A percentile compares a stretch with the other conserved stretches of the same genome.
Evolutionary conservation across 164 flowering plant species (phyloP).

Genomic region (Liquidambar formosana): DNA sequence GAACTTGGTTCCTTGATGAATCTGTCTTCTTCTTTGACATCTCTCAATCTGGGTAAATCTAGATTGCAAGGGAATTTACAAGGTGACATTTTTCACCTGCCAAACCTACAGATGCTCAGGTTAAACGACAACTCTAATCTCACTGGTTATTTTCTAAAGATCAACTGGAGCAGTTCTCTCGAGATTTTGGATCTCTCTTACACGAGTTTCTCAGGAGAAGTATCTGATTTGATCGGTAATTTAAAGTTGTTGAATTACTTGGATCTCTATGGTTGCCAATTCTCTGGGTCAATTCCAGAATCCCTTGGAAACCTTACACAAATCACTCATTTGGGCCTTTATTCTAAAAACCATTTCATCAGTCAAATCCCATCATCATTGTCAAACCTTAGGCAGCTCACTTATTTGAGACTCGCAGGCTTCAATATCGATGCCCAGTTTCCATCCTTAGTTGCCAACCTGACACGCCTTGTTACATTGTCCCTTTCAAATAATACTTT

Average conservation of each 20-base stretch:
- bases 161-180: neutral
- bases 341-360: neutral
- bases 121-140: neutral
- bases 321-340: too few species aligned
- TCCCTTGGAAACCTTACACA: too few species aligned
- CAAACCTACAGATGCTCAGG: neutral
- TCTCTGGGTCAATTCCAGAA: too few species aligned
- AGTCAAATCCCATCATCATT: constrained; percentile 10
- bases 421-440: too few species aligned
- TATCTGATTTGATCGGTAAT: neutral
- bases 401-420: too few species aligned
- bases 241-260: too few species aligned
- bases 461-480: neutral
- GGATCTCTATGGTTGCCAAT: too few species aligned
- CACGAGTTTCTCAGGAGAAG: neutral
- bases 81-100: neutral
- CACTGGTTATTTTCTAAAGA: neutral
- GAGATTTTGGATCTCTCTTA: neutral
- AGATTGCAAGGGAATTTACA: constrained; percentile 8
- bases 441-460: too few species aligned
- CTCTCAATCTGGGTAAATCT: neutral
- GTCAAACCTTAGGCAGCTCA: too few species aligned
- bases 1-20: neutral
- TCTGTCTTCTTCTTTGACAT: constrained; percentile 6
- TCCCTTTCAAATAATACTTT: neutral